Evolutionary conservation across 75 land plant genomes (phyloP), one percentile per base, ranked within the genome.

Genomic region (Chamaecyparis obtusa): DNA sequence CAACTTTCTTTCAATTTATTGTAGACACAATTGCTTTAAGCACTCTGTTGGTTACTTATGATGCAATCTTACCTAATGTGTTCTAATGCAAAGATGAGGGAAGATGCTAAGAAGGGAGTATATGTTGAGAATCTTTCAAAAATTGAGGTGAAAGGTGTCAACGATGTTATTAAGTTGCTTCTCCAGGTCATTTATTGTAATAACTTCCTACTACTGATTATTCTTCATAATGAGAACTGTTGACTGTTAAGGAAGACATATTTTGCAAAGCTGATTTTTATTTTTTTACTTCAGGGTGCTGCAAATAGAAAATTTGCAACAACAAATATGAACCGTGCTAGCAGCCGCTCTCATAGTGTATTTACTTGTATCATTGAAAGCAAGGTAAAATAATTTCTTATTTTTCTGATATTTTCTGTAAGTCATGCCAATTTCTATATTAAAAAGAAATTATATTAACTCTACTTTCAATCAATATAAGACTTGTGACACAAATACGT

Each of bases 291-390:
- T 6, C 92, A 98, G 99, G 99, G 99, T 86, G 92, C 99, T 75
- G 92, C 97, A 33, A 98, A 98, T 85, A 92, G 99, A 86, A 98
- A 95, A 89, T 98, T 98, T 15, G 99, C 99, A 76, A 90, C 98
- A 41, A 98, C 99, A 33, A 98, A 96, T 86, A 98, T 98, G 99
- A 98, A 98, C 83, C 91, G 91, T 84, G 99, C 98, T 80, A 96
- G 99, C 85, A 98, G 99, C 88, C 97, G 99, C 75, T 98, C 99
- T 49, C 99, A 98, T 81, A 96, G 99, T 92, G 98, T 98, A 24
- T 98, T 98, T 85, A 98, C 99, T 24, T 98, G 99, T 85, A 87
- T 91, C 39, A 92, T 98, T 75, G 99, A 98, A 87, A 98, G 99
- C 90, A 96, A 94, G 95, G 99, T 96, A 46, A 3, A 79, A 2